Evolutionary conservation across 2,329 filamentous ascomycete species (phyloP), one percentile per base, ranked within the genome.

Genomic region (Diplodia intermedia): DNA sequence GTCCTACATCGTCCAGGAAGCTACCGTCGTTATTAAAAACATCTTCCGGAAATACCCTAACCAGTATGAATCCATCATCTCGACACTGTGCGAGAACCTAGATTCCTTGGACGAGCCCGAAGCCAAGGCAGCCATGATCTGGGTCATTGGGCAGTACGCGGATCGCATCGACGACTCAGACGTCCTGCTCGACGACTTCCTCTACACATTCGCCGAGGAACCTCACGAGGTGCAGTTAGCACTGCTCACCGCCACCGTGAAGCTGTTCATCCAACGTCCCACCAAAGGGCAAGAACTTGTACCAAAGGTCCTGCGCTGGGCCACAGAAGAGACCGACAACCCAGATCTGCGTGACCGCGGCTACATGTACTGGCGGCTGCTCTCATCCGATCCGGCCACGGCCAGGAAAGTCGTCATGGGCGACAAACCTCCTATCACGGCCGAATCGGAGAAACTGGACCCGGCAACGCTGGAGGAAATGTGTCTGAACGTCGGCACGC

Each of bases 41-140:
- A 99, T 99, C 75, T 99, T 99, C 86, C 90, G 95, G 73, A 98
- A 98, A 82, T 99, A 99, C 75, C 95, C 95, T 9, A 97, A 99
- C 78, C 93, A 97, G 78, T 99, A 99, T 80, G 95, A 99, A 80
- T 94, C 91, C 70, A 98, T 99, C 79, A 99, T 99, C 75, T 90
- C 92, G 62, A 96, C 94, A 1, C 86, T 99, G 0, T 98, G 96
- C 81, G 93, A 97, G 78, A 94, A 99, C 74, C 88, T 99, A 29
- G 95, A 99, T 80, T 97, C 94, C 4, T 84, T 99, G 60, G 95
- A 99, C 78, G 95, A 99, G 78, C 94, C 95, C 2, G 95, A 99
- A 80, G 95, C 95, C 55, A 99, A 99, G 79, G 94, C 95, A 1
- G 95, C 95, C 69, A 97, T 99, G 89, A 95, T 99, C 54, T 99